These are phyloP conservation scores for Tetracentron sinense DNA, from an alignment of 164 flowering plant species.

Conservation along the genomic window DNA sequence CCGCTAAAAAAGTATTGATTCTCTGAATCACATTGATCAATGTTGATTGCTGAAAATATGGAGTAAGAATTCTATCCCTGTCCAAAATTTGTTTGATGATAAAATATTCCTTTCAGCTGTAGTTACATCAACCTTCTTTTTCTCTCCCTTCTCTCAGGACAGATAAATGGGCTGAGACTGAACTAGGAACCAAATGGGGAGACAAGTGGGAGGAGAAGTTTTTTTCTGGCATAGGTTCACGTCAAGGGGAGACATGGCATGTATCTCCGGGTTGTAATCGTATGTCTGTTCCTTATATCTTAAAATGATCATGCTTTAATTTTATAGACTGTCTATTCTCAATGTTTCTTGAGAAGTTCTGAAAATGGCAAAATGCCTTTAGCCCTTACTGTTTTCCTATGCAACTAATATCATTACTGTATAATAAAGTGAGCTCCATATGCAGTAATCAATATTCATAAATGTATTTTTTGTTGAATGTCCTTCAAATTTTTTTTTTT, in stretches of 20 bases:
- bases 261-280: constrained; percentile 80
- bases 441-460: too few species aligned
- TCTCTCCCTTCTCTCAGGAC: constrained; percentile 57
- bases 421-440: background rate
- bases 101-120: background rate
- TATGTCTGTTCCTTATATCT: constrained; percentile 31
- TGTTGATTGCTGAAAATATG: background rate
- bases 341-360: background rate
- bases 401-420: too few species aligned
- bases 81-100: background rate
- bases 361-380: too few species aligned
- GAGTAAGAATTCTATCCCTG: background rate
- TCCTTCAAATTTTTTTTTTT: too few species aligned
- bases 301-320: too few species aligned
- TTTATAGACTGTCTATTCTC: background rate
- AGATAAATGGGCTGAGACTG: constrained; percentile 99
- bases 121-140: background rate
- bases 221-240: constrained; percentile 87
- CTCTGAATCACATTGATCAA: background rate
- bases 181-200: constrained; percentile 97
- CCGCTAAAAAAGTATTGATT: too few species aligned
- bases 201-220: constrained; percentile 99
- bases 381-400: too few species aligned
- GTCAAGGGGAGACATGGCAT: constrained; percentile 99
- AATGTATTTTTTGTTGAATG: too few species aligned